These are phyloP conservation scores for Aspergillus proliferans DNA, from an alignment of 2,329 filamentous ascomycete species.

Conservation along the genomic window DNA sequence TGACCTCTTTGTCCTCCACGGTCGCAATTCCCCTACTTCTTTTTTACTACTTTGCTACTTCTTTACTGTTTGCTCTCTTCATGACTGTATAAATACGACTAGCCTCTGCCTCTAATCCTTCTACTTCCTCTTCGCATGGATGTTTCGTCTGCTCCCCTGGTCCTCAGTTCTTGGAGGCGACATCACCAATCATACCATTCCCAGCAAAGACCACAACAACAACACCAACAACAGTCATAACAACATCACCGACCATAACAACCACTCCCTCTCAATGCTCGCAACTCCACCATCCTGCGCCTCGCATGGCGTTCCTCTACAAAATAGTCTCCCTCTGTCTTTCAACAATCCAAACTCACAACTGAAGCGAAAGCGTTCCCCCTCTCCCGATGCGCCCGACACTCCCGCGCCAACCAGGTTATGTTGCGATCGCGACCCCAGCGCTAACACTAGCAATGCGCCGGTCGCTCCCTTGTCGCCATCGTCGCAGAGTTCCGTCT, in stretches of 20 bases:
- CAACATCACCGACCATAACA: constrained; percentile 36
- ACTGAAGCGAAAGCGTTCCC: constrained; percentile 55
- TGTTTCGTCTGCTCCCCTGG: constrained; percentile 46
- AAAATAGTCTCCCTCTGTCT: constrained; percentile 27
- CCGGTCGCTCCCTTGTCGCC: background rate
- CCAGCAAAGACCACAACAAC: constrained; percentile 38
- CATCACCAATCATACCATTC: background rate
- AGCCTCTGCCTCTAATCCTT: background rate
- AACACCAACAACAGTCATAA: constrained; percentile 33
- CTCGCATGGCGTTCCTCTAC: constrained; percentile 16
- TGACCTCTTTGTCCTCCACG: too few species aligned
- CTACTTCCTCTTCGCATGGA: constrained; percentile 36
- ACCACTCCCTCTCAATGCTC: constrained; percentile 37
- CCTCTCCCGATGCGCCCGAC: constrained; percentile 39
- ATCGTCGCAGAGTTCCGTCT: constrained; percentile 2
- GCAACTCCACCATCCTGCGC: constrained; percentile 30
- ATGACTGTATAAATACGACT: too few species aligned
- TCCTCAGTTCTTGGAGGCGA: constrained; percentile 38
- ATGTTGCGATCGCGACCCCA: constrained; percentile 20
- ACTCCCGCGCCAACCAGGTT: constrained; percentile 25
- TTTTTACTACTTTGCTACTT: too few species aligned
- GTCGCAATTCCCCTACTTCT: too few species aligned
- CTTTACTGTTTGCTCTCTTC: too few species aligned
- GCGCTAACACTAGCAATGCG: constrained; percentile 1
- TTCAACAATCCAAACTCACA: constrained; percentile 17